Conservation (phyloP, 345 rosid genomes). For the Dipteronia dyeriana region DNA sequence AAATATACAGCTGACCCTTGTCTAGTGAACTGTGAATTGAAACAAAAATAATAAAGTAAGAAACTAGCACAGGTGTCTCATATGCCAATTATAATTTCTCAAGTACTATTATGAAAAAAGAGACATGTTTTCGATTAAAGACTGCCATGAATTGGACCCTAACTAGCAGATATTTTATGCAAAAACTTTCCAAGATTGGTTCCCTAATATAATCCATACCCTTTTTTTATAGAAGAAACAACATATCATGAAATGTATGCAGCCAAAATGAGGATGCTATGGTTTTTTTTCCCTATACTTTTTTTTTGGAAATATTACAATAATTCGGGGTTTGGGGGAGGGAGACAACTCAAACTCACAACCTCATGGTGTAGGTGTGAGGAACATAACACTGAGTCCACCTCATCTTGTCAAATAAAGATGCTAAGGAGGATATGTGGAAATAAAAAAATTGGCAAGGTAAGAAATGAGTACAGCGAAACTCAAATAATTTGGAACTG, state of each 20-base stretch:
- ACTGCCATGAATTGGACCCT: not conserved
- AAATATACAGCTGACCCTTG: conserved; percentile 75
- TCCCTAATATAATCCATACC: not conserved
- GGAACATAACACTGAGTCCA: too few relatives aligned
- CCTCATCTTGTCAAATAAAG: too few relatives aligned
- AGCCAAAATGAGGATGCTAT: not conserved
- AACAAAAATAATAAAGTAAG: not conserved
- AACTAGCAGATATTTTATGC: not conserved
- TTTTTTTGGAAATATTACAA: too few relatives aligned
- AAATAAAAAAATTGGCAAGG: not conserved
- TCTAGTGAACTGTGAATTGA: conserved; percentile 74
- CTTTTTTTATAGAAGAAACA: too few relatives aligned
- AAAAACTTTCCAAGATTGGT: not conserved
- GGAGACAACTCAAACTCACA: too few relatives aligned
- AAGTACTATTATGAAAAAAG: not conserved
- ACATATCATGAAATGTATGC: not conserved
- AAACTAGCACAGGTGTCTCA: not conserved
- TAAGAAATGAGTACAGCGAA: conserved; percentile 1
- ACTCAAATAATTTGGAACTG: not conserved
- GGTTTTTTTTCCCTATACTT: too few relatives aligned
- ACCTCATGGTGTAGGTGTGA: too few relatives aligned
- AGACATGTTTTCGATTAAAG: not conserved
- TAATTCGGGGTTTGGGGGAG: too few relatives aligned
- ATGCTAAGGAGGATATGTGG: not conserved
- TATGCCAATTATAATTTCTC: not conserved